Evolutionary conservation across 2,329 filamentous ascomycete genomes (phyloP).

Genomic region (Fragosphaeria purpurea): DNA sequence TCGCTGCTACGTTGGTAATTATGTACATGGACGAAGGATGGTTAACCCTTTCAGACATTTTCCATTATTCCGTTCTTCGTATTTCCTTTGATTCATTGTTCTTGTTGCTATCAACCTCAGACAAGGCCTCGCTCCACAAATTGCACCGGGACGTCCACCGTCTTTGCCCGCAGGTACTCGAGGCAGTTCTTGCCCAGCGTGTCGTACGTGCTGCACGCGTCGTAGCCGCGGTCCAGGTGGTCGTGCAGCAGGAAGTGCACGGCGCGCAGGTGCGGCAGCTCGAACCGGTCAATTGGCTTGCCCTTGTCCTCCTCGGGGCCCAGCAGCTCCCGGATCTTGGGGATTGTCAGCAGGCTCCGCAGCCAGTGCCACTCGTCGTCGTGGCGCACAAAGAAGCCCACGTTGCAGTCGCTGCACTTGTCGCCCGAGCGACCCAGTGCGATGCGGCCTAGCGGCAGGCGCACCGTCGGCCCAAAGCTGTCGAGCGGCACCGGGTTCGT

Average conservation of each 20-base stretch:
- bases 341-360: constrained; percentile 24
- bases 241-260: constrained; percentile 33
- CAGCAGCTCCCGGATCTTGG: constrained; percentile 12
- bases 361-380: constrained; percentile 31
- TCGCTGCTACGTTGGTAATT: no score
- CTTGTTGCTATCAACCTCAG: constrained; percentile 2
- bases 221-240: constrained; percentile 33
- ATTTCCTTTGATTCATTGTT: no score
- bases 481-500: constrained; percentile 10
- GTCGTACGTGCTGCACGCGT: constrained; percentile 32
- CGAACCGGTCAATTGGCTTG: constrained; percentile 12
- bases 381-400: constrained; percentile 29
- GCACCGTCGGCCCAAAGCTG: constrained; percentile 16
- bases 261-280: constrained; percentile 10
- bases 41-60: no score
- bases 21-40: no score
- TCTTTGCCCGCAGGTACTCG: constrained; percentile 34
- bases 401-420: constrained; percentile 27
- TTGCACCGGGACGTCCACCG: constrained; percentile 32
- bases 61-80: no score
- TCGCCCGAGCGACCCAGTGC: constrained; percentile 28
- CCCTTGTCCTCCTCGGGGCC: constrained; percentile 14
- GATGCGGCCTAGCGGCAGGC: constrained; percentile 21
- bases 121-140: constrained; percentile 31
- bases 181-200: constrained; percentile 35